Evolutionary conservation across 352 stramenopile species (phyloP), one percentile per base, ranked within the genome.

Genomic region (Globisporangium cylindrosporum): DNA sequence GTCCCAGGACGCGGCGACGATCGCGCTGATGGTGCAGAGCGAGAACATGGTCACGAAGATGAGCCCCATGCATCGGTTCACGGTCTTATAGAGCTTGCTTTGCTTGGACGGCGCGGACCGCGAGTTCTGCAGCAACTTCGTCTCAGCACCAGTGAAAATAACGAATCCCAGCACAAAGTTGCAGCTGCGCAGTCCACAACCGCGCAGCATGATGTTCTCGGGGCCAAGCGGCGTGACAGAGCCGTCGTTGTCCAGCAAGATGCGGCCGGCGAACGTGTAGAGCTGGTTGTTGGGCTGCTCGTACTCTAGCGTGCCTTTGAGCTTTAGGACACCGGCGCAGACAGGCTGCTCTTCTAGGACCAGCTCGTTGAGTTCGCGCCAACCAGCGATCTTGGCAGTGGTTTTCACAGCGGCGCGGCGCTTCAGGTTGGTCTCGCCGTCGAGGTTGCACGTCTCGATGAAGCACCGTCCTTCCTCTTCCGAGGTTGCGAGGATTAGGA

Each of bases 391-490:
- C 20, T 78, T 74, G 2, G 80, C 75, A 22, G 88, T 75, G 34
- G 71, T 62, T 54, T 90, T 75, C 63, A 90, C 81, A 1, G 82
- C 82, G 0, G 71, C 75, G 32, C 84, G 73, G 34, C 78, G 76
- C 74, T 98, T 98, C n/a, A 98, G 70, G 70, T 98, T 98, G 4
- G 93, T 98, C 72, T 98, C 94, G 20, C 95, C 94, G 68, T 98
- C 95, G 53, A 98, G 76, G 69, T 97, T 98, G 63, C 86, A 93
- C 10, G 95, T 98, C 74, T 98, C 93, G 36, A 98, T 82, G 69
- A 97, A 98, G 73, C 80, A 95, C 3, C 78, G 74, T 0, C 84
- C 84, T 81, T 93, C 82, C 68, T 91, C 82, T 46, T 93, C 84
- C 0, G 81, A 88, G 1, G 79, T 91, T 0, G 84, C 81, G 24